Base-by-base conservation (phyloP, 164 flowering plant genomes). In the Brasenia schreberi region DNA sequence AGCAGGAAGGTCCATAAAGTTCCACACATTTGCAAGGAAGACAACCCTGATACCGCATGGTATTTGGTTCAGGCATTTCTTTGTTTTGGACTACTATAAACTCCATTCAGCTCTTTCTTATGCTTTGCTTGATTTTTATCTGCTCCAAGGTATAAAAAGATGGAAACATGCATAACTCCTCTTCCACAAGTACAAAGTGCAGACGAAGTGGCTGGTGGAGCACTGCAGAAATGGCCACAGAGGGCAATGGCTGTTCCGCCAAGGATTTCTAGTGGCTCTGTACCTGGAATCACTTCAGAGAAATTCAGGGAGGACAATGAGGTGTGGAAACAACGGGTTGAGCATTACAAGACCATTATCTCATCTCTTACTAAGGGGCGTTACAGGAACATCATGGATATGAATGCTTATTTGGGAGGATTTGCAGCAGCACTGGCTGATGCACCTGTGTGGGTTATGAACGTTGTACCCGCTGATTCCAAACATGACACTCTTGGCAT, bases 371-470 rank as follows among this genome's bases (percentile, higher is more conserved):
- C 75, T 0, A 79, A 77, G 65, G 96, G 97, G 63, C 68, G 85
- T 52, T 89, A 77, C 73, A 70, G 99, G 52, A 95, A 94, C 72
- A 71, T 94, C 39, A 81, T 95, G 96, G 99, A 95, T 86, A 92
- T 92, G 97, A 95, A 95, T 67, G 96, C 99, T 11, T 67, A 85
- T 59, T 66, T 95, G 5, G 97, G 99, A 7, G 99, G 99, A 63
- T 95, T 95, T 69, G 96, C 99, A 27, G 96, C 99, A 19, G 89
- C 89, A 10, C 7, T 90, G 71, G 0, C 72, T 27, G 85, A 88
- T 39, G 89, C 81, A 71, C 97, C 96, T 0, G 87, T 84, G 10
- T 95, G 99, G 99, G 97, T 95, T 17, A 95, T 95, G 99, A 95
- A 95, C 66, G 94, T 84, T 39, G 89, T 95, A 11, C 97, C 97